Evolutionary conservation across 164 flowering plant species (phyloP).

Genomic region (Magnolia changhungtana): DNA sequence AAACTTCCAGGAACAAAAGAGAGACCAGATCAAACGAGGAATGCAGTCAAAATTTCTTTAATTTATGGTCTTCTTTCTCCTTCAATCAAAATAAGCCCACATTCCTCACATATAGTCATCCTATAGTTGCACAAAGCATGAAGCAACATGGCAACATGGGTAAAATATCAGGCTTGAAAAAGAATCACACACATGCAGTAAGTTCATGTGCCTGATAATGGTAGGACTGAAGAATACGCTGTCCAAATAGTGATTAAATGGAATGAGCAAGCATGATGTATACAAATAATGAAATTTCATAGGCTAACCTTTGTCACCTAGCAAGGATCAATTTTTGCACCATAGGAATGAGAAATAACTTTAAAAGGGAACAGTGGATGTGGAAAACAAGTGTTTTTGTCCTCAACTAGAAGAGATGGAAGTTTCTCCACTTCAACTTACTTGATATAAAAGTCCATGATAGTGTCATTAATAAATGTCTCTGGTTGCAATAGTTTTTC

Average conservation of each 20-base stretch:
- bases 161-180: no score
- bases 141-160: no score
- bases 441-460: conserved; percentile 94
- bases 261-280: not conserved
- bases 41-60: not conserved
- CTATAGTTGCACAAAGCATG: no score
- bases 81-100: no score
- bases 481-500: conserved; percentile 87
- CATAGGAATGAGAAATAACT: no score
- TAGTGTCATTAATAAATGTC: conserved; percentile 71
- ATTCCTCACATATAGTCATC: no score
- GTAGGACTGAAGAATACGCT: no score
- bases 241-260: not conserved
- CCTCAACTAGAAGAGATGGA: not conserved
- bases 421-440: conserved; percentile 31
- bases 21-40: no score
- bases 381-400: not conserved
- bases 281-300: not conserved
- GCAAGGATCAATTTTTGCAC: not conserved
- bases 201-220: no score
- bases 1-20: no score
- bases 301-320: not conserved
- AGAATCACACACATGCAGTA: no score
- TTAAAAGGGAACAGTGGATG: not conserved
- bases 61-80: no score